Evolutionary conservation across 768 basidiomycete genomes (phyloP).

Genomic region (Russula emetica): DNA sequence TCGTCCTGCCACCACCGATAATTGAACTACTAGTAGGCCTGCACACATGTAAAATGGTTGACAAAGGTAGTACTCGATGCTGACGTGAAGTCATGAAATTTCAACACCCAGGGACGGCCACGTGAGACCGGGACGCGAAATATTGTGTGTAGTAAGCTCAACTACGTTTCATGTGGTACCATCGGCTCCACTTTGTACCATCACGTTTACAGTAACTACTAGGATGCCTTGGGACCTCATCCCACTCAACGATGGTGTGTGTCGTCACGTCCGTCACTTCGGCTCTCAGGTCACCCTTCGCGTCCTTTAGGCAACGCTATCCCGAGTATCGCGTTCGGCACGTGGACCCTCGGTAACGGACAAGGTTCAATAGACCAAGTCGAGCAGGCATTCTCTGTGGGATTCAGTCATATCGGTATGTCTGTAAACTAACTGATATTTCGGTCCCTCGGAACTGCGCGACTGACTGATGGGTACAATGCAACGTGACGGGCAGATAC

Average conservation of each 20-base stretch:
- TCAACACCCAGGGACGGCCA: not conserved
- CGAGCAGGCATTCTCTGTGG: conserved; percentile 56
- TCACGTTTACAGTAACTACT: conserved; percentile 16
- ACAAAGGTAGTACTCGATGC: not conserved
- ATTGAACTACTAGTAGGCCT: too few species aligned
- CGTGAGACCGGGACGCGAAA: not conserved
- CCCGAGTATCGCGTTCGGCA: conserved; percentile 58
- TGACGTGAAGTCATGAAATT: not conserved
- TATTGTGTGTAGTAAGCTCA: not conserved
- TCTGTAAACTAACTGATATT: not conserved
- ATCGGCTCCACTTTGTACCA: not conserved
- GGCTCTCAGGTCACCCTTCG: not conserved
- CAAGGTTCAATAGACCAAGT: conserved; percentile 50
- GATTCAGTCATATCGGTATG: conserved; percentile 59
- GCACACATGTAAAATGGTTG: not conserved
- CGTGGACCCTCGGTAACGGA: conserved; percentile 61
- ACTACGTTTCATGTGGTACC: not conserved
- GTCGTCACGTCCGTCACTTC: not conserved
- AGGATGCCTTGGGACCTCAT: conserved; percentile 60
- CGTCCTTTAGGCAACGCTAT: conserved; percentile 39
- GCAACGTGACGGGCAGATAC: conserved; percentile 42
- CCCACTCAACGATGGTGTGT: conserved; percentile 55
- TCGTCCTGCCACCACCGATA: too few species aligned
- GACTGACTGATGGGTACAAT: not conserved
- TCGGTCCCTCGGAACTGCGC: not conserved